Percentiles rank a stretch among this genome's conserved stretches.
These are phyloP conservation scores for Taphrina wiesneri DNA, from an alignment of 1,139 yeast genomes.

Conservation along the genomic window DNA sequence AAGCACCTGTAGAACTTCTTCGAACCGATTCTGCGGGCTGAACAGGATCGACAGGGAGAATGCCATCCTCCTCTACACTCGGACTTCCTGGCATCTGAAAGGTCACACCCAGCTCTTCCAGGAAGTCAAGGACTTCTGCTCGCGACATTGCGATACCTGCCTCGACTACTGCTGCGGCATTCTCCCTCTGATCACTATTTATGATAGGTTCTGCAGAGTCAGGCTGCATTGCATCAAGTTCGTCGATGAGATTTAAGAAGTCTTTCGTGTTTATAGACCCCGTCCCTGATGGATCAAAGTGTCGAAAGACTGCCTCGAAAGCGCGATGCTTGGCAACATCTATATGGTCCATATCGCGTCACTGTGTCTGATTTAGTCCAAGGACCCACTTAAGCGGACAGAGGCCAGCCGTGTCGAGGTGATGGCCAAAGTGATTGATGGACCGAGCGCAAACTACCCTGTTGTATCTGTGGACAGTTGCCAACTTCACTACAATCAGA, in stretches of 20 bases:
- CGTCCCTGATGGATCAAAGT: slow-evolving; percentile 14
- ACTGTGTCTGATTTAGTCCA: no score
- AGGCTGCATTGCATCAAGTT: slow-evolving; percentile 22
- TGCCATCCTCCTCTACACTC: neutral
- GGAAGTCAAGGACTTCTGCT: slow-evolving; percentile 2
- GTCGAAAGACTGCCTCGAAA: slow-evolving; percentile 13
- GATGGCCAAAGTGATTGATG: no score
- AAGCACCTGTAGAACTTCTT: neutral
- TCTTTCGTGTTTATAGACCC: slow-evolving; percentile 16
- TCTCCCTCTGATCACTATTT: slow-evolving; percentile 7
- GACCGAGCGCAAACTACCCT: no score
- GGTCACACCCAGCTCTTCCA: slow-evolving; percentile 16
- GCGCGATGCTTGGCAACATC: slow-evolving; percentile 4
- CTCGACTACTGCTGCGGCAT: slow-evolving; percentile 13
- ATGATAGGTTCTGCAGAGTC: slow-evolving; percentile 28
- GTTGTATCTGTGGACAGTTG: no score
- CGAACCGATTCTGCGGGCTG: no score
- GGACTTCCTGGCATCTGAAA: neutral
- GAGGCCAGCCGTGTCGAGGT: no score
- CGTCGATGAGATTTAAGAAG: slow-evolving; percentile 23
- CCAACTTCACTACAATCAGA: no score
- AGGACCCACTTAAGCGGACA: no score
- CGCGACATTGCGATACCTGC: slow-evolving; percentile 26
- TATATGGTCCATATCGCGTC: neutral
- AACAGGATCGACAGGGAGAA: neutral